phyloP scores from a whole-genome alignment of 139 green algal species.

The Ulvella scutata region DNA sequence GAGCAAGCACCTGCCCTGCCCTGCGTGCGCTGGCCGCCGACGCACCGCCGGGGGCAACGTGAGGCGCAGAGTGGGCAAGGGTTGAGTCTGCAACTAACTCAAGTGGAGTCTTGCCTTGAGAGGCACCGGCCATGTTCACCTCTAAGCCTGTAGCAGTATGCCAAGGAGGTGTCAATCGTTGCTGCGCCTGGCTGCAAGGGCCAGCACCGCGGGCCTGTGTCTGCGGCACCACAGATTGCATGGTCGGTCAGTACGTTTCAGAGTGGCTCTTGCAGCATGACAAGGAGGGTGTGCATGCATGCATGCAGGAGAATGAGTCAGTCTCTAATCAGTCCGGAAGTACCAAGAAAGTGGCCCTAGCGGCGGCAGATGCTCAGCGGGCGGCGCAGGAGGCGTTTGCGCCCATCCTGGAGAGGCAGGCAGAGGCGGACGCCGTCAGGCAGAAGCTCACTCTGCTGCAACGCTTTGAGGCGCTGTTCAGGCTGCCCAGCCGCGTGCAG shows the following conservation, averaged over 20 bases:
- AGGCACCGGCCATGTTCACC: no score
- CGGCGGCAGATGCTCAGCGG: conserved; percentile 14
- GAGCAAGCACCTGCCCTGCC: no score
- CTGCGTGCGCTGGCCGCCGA: no score
- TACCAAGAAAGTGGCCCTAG: not conserved
- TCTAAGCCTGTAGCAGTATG: no score
- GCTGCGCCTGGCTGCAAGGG: conserved; percentile 17
- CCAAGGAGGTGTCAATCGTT: no score
- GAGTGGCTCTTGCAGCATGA: conserved; percentile 8
- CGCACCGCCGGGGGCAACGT: no score
- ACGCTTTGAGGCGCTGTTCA: conserved; percentile 47
- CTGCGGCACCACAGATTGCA: conserved; percentile 13
- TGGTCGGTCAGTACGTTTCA: conserved; percentile 12
- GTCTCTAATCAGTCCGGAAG: not conserved
- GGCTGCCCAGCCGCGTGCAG: conserved; percentile 32
- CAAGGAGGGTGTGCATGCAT: not conserved
- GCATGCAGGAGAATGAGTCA: not conserved
- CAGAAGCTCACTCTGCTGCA: conserved; percentile 32
- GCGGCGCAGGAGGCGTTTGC: conserved; percentile 26
- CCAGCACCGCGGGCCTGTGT: conserved; percentile 9
- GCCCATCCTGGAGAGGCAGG: conserved; percentile 30
- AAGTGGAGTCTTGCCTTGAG: no score
- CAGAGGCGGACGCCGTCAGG: conserved; percentile 35
- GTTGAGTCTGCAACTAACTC: no score
- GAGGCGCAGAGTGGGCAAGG: no score